Percentiles rank a stretch among this genome's conserved stretches.
Evolutionary conservation across 306 rosid species (phyloP).

Genomic region (Malus sylvestris): DNA sequence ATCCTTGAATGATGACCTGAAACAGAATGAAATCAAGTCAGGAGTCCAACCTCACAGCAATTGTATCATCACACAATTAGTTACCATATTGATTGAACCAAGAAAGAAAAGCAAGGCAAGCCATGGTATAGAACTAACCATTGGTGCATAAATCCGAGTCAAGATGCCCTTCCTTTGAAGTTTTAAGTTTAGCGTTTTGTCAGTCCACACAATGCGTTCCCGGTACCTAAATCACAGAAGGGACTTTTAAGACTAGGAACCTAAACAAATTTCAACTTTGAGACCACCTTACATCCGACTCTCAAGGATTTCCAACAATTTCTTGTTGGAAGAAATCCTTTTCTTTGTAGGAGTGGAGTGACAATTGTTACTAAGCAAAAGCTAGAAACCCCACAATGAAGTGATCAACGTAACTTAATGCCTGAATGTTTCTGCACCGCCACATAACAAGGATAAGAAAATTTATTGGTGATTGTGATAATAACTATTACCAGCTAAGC

Average conservation of each 20-base stretch:
- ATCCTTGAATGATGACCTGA: conserved; percentile 73
- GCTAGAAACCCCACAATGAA: not conserved
- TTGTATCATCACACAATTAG: not conserved
- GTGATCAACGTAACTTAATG: not conserved
- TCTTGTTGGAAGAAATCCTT: not conserved
- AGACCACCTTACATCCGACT: not conserved
- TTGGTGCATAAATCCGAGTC: conserved; percentile 81
- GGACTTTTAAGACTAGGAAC: not conserved
- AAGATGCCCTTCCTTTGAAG: conserved; percentile 79
- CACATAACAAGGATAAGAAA: not conserved
- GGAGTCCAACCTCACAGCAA: not conserved
- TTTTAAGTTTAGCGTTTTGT: conserved; percentile 50
- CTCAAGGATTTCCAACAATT: not conserved
- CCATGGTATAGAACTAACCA: conserved; percentile 38
- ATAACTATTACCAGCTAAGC: conserved; percentile 67
- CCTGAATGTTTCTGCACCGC: not conserved
- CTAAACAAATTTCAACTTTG: not conserved
- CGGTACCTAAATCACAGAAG: conserved; percentile 58
- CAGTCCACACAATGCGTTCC: conserved; percentile 85
- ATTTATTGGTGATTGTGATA: not conserved
- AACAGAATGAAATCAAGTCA: conserved; percentile 5
- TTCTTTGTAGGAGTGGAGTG: not conserved
- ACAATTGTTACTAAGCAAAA: not conserved
- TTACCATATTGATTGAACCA: not conserved
- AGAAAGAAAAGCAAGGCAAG: conserved; percentile 7